These are phyloP conservation scores for Alternaria gansuensis DNA, from an alignment of 2,329 filamentous ascomycete genomes.

Conservation along the genomic window DNA sequence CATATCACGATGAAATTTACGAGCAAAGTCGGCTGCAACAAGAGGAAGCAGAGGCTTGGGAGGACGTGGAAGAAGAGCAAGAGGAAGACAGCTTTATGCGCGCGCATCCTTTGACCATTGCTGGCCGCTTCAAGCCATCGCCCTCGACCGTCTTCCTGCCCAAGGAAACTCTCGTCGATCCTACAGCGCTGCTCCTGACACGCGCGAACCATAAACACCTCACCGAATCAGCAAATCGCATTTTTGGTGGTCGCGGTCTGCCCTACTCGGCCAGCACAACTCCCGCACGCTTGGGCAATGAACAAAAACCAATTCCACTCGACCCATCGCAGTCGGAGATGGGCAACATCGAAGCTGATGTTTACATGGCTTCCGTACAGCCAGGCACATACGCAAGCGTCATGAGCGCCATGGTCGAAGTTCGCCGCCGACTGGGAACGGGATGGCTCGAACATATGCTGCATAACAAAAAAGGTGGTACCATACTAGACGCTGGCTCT, in stretches of 20 bases:
- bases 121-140: constrained; percentile 76
- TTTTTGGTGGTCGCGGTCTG: constrained; percentile 79
- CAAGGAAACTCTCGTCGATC: constrained; percentile 71
- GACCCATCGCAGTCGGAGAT: constrained; percentile 71
- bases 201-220: constrained; percentile 75
- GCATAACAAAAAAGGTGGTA: constrained; percentile 66
- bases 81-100: constrained; percentile 60
- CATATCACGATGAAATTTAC: constrained; percentile 48
- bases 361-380: constrained; percentile 73
- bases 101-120: constrained; percentile 76
- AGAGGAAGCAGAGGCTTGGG: constrained; percentile 53
- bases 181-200: constrained; percentile 74
- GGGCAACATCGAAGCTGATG: constrained; percentile 78
- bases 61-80: constrained; percentile 38
- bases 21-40: constrained; percentile 56
- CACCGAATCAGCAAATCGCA: constrained; percentile 71
- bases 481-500: constrained; percentile 77
- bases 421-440: constrained; percentile 74
- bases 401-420: constrained; percentile 74
- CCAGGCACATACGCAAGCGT: constrained; percentile 75
- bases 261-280: constrained; percentile 79
- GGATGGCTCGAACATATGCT: constrained; percentile 74
- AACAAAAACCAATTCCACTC: constrained; percentile 72
- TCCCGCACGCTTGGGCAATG: constrained; percentile 60
- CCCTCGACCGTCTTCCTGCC: constrained; percentile 81